Percentiles rank a stretch among this genome's conserved stretches.
These are phyloP conservation scores for Podospora appendiculata DNA, from an alignment of 495 filamentous ascomycete genomes.

Conservation along the genomic window DNA sequence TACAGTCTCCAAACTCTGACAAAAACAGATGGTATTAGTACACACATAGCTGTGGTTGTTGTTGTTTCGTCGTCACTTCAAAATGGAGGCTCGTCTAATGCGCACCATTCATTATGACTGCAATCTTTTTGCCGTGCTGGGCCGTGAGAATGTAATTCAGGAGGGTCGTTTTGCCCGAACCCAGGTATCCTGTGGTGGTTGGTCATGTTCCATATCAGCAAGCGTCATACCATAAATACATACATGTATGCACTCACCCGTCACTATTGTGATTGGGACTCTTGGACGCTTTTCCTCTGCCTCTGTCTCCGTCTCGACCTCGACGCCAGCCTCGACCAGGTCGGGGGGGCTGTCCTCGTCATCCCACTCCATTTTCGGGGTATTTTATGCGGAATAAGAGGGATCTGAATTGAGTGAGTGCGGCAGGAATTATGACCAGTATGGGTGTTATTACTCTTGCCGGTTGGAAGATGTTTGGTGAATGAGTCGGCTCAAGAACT, in stretches of 20 bases:
- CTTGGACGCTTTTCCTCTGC: slow-evolving; percentile 49
- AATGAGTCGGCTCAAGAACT: no score
- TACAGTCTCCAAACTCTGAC: slow-evolving; percentile 90
- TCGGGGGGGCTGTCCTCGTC: slow-evolving; percentile 70
- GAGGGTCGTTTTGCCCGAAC: slow-evolving; percentile 90
- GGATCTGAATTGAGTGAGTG: no score
- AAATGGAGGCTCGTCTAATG: background rate
- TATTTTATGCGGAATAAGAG: background rate
- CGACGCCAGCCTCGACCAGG: slow-evolving; percentile 51
- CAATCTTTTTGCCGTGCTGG: slow-evolving; percentile 93
- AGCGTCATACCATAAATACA: no score
- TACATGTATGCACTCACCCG: slow-evolving; percentile 44
- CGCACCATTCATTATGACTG: slow-evolving; percentile 89
- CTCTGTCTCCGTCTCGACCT: slow-evolving; percentile 32
- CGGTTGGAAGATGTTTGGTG: no score
- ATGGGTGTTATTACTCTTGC: no score
- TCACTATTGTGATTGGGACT: slow-evolving; percentile 93
- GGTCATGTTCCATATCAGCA: no score
- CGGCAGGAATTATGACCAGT: no score
- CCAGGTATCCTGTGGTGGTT: slow-evolving; percentile 60
- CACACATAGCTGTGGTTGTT: background rate
- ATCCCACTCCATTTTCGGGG: slow-evolving; percentile 40
- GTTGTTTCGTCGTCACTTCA: background rate
- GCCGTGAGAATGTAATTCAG: slow-evolving; percentile 93
- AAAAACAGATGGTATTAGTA: background rate